Evolutionary conservation across 345 rosid genomes (phyloP).

Genomic region (sweet orange (Citrus sinensis)): DVS_A1.0 CM039165.1:32561001-32561500

Average conservation of each 20-base stretch:
- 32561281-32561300: slow-evolving; percentile 14
- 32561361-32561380: slow-evolving; percentile 20
- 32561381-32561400: slow-evolving; percentile 22
- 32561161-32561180: no score
- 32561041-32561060: no score
- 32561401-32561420: slow-evolving; percentile 22
- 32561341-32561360: slow-evolving; percentile 15
- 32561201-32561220: neutral
- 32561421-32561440: slow-evolving; percentile 14
- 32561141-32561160: no score
- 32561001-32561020: no score
- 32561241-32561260: neutral
- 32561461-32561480: neutral
- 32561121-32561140: no score
- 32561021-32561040: no score
- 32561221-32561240: neutral
- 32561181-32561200: no score
- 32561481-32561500: slow-evolving; percentile 24
- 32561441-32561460: slow-evolving; percentile 24
- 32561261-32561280: no score
- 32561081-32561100: no score
- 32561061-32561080: no score
- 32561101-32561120: no score
- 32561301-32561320: slow-evolving; percentile 29
- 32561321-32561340: slow-evolving; percentile 24